Base-by-base conservation (phyloP, 805 yeast species). In the Candida tallmaniae region DNA sequence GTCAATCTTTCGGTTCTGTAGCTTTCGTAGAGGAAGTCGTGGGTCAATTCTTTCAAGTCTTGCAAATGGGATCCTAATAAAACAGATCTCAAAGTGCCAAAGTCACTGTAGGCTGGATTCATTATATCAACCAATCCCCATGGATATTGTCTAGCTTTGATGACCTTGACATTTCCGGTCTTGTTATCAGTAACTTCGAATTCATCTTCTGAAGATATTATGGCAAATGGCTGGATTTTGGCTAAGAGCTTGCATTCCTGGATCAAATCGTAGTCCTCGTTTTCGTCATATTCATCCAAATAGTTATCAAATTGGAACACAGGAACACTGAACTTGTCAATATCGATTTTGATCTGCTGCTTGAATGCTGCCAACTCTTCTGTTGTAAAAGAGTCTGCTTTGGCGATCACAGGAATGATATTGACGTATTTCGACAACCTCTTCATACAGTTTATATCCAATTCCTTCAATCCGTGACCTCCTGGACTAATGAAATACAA, bases 21-120 rank as follows among this genome's bases (percentile, higher is more conserved):
- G 38, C 80, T 78, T 52, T 83, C 94, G 57, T 83, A 83, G 35
- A 83, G 60, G 58, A 78, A 68, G 47, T 78, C 84, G 48, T 82
- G 87, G 19, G 94, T 85, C 39, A 83, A 66, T 50, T 84, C 94
- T 60, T 83, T 83, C 51, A 83, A 75, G 50, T 83, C 93, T 53
- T 79, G 83, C 45, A 84, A 64, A 54, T 86, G 95, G n/a, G 89
- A 75, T 5, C 94, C 94, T 51, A 85, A 75, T 26, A 85, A 55
- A 3, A 83, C 90, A 31, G 80, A 73, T 43, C 81, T 78, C 49
- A 85, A 62, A 12, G 74, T 52, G 6, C 77, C 58, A 52, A 77
- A 76, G 49, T 77, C 83, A 25, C 75, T 65, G 47, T 60, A 61
- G 29, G 58, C 62, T 13, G 78, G 66, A 51, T 77, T 71, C 50